Evolutionary conservation across 2,329 filamentous ascomycete species (phyloP).

Genomic region (Rachicladosporium sp.): DNA sequence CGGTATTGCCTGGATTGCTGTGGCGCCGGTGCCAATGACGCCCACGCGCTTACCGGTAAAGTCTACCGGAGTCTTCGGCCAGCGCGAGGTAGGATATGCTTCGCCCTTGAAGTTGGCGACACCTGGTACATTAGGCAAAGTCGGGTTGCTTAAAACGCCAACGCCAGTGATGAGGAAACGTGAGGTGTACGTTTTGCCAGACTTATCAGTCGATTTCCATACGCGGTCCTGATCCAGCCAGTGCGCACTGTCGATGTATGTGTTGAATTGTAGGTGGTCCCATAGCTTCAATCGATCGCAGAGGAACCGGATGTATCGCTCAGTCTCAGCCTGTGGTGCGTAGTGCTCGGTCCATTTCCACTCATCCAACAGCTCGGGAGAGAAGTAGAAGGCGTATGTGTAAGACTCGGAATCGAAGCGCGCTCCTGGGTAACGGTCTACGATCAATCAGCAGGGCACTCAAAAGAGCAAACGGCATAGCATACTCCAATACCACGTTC

Average conservation of each 20-base stretch:
- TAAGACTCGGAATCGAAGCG: slow-evolving; percentile 36
- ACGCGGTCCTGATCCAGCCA: slow-evolving; percentile 21
- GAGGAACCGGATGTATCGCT: slow-evolving; percentile 36
- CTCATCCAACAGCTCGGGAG: slow-evolving; percentile 30
- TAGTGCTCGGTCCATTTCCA: slow-evolving; percentile 30
- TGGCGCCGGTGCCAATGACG: slow-evolving; percentile 68
- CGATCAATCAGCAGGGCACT: slow-evolving; percentile 21
- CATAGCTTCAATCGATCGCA: slow-evolving; percentile 19
- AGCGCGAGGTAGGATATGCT: slow-evolving; percentile 57
- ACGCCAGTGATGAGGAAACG: slow-evolving; percentile 55
- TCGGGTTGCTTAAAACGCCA: slow-evolving; percentile 68
- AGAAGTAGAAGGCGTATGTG: slow-evolving; percentile 34
- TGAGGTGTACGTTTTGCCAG: not conserved
- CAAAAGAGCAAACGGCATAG: not conserved
- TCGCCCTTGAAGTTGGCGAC: slow-evolving; percentile 60
- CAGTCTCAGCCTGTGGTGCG: slow-evolving; percentile 31
- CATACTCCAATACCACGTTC: slow-evolving; percentile 29
- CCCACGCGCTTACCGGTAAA: slow-evolving; percentile 63
- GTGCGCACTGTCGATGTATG: not conserved
- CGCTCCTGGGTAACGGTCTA: slow-evolving; percentile 32
- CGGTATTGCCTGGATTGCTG: slow-evolving; percentile 59
- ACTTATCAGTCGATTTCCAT: slow-evolving; percentile 7
- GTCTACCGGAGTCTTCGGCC: slow-evolving; percentile 29
- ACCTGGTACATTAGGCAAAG: slow-evolving; percentile 49
- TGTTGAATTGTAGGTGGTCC: not conserved